Evolutionary conservation across 2,329 filamentous ascomycete genomes (phyloP), one percentile per base, ranked within the genome.

Genomic region (Diplocarpon rosae): DNA sequence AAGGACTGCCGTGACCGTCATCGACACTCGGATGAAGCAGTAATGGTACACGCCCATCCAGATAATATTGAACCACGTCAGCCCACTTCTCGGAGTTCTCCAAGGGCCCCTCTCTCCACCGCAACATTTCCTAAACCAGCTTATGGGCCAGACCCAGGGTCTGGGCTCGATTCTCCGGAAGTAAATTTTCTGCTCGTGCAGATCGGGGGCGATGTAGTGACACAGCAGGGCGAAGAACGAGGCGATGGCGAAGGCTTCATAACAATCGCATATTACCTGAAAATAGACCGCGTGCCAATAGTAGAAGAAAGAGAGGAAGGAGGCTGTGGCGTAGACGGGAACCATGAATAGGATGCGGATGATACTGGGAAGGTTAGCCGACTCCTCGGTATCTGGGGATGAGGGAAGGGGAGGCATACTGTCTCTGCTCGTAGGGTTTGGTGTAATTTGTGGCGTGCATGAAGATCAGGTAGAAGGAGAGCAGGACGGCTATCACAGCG

Each of bases 311-410:
- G 79, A 80, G 31, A 90, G 71, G 59, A 85, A 85, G 29, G 83
- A 80, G 15, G 87, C 80, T 32, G 79, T 69, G 40, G 82, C 72
- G 63, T 93, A 93, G 49, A 93, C 71, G 32, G 87, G 87, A 39
- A 93, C 76, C 85, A 93, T 90, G 62, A 89, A 80, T 20, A 94
- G 73, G 53, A 94, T 90, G 39, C 87, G 84, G 56, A 93, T 89
- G 57, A 92, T 88, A 60, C 80, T 38, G 38, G 32, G 30, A 14
- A 9, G 6, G 47, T 55, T 43, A 56, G 52, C 28, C 27, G 8
- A 29, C 8, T 5, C 13, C 7, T 17, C 12, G 33, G 15, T 1
- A 14, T 16, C 10, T 5, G 27, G 15, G 16, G 10, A 41, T 10
- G n/a, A 35, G 8, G 5, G 16, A 28, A 12, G n/a, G 20, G 9